Evolutionary conservation across 208 protist genomes (phyloP).

Genomic region (Leptomonas pyrrhocoris): DNA sequence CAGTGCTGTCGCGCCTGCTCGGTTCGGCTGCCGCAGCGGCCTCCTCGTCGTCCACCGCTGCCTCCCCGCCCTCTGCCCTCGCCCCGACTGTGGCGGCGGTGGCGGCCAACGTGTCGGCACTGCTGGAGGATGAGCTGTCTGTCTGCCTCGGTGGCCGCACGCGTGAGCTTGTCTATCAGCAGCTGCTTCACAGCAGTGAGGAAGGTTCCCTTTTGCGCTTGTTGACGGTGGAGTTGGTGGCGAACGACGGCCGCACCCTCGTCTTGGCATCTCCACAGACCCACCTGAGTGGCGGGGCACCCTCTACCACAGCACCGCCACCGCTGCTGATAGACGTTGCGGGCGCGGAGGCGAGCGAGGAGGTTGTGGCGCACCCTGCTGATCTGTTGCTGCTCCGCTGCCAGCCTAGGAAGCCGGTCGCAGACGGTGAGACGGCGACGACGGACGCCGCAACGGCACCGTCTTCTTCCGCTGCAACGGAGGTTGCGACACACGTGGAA

Average conservation of each 20-base stretch:
- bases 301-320: slow-evolving; percentile 7
- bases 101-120: slow-evolving; percentile 19
- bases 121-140: slow-evolving; percentile 32
- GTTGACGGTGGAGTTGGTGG: slow-evolving; percentile 67
- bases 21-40: slow-evolving; percentile 7
- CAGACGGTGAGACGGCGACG: not conserved
- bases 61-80: not conserved
- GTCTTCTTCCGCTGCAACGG: slow-evolving; percentile 8
- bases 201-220: slow-evolving; percentile 42
- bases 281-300: not conserved
- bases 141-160: slow-evolving; percentile 33
- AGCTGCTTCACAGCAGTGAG: slow-evolving; percentile 31
- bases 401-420: slow-evolving; percentile 15
- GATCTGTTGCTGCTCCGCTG: slow-evolving; percentile 62
- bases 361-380: slow-evolving; percentile 43
- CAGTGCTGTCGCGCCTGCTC: slow-evolving; percentile 28
- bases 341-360: slow-evolving; percentile 20
- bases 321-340: slow-evolving; percentile 31
- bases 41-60: not conserved
- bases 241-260: slow-evolving; percentile 64
- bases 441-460: not conserved
- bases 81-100: slow-evolving; percentile 9
- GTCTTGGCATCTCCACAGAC: slow-evolving; percentile 39
- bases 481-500: slow-evolving; percentile 40
- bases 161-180: slow-evolving; percentile 35